These are phyloP conservation scores for Emergomyces pasteurianus DNA, from an alignment of 2,329 filamentous ascomycete genomes.

Conservation along the genomic window DNA sequence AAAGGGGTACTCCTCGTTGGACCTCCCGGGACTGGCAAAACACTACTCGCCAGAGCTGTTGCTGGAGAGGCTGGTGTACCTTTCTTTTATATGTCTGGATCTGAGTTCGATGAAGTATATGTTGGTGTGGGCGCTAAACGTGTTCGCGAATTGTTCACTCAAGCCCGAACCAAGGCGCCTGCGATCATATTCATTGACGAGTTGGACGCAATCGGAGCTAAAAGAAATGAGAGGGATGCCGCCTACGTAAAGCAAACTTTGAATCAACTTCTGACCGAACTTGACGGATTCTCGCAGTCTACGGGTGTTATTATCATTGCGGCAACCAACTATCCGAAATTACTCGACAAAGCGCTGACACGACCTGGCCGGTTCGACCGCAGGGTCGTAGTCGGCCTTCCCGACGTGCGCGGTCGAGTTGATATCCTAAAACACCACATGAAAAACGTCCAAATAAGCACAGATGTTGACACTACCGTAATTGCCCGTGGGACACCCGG, in stretches of 20 bases:
- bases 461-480: slow-evolving; percentile 70
- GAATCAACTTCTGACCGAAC: slow-evolving; percentile 90
- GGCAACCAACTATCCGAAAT: slow-evolving; percentile 89
- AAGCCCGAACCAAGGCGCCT: slow-evolving; percentile 74
- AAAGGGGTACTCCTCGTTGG: slow-evolving; percentile 94
- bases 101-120: slow-evolving; percentile 96
- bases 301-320: slow-evolving; percentile 91
- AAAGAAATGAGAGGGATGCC: slow-evolving; percentile 82
- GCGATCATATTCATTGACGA: slow-evolving; percentile 95
- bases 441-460: slow-evolving; percentile 70
- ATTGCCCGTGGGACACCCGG: slow-evolving; percentile 82
- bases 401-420: slow-evolving; percentile 85
- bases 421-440: slow-evolving; percentile 90
- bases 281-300: slow-evolving; percentile 93
- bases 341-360: slow-evolving; percentile 87
- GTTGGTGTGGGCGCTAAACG: slow-evolving; percentile 95
- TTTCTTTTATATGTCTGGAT: slow-evolving; percentile 99
- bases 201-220: slow-evolving; percentile 85
- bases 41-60: slow-evolving; percentile 84
- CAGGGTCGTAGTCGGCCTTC: slow-evolving; percentile 75
- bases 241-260: slow-evolving; percentile 95
- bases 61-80: slow-evolving; percentile 94
- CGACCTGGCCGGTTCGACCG: slow-evolving; percentile 93
- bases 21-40: slow-evolving; percentile 95
- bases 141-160: slow-evolving; percentile 80